Percentiles rank a stretch among this genome's conserved stretches.
Conservation (phyloP, 805 yeast genomes). For the Ogataea pini region DNA sequence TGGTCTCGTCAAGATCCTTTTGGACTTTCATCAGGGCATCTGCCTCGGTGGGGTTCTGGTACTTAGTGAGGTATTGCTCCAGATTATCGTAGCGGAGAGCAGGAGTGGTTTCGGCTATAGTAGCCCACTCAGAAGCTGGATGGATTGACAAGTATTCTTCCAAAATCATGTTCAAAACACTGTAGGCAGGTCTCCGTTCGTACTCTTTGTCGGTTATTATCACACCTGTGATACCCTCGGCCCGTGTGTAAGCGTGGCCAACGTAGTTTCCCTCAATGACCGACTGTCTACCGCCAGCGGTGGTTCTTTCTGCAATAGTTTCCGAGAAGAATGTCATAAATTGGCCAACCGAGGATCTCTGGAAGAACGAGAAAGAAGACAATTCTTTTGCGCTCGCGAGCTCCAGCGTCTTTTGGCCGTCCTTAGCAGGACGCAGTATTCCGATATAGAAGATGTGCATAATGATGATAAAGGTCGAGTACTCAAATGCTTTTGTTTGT, state of each 20-base stretch:
- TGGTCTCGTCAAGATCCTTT: conserved; percentile 96
- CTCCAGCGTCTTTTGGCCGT: conserved; percentile 66
- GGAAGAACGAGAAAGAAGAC: conserved; percentile 85
- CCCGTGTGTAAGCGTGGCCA: conserved; percentile 87
- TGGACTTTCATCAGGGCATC: conserved; percentile 97
- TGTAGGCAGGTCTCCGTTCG: conserved; percentile 95
- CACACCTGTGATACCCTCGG: conserved; percentile 91
- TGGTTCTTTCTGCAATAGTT: conserved; percentile 87
- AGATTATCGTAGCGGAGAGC: conserved; percentile 58
- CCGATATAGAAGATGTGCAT: conserved; percentile 96
- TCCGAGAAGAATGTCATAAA: conserved; percentile 93
- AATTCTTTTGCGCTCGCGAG: conserved; percentile 80
- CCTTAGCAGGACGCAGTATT: conserved; percentile 58
- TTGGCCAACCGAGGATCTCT: conserved; percentile 71
- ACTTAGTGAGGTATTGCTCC: conserved; percentile 70
- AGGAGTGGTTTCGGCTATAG: conserved; percentile 45
- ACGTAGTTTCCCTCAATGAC: conserved; percentile 89
- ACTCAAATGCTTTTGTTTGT: background rate
- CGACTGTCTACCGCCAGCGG: conserved; percentile 87
- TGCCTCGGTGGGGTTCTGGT: conserved; percentile 97
- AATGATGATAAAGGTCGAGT: background rate
- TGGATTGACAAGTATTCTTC: conserved; percentile 88
- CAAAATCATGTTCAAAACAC: conserved; percentile 82
- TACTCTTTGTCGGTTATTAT: conserved; percentile 92
- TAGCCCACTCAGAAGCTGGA: conserved; percentile 72